Evolutionary conservation across 2,329 filamentous ascomycete genomes (phyloP).

Genomic region (Ophiognomonia clavigignenti-juglandacearum): DNA sequence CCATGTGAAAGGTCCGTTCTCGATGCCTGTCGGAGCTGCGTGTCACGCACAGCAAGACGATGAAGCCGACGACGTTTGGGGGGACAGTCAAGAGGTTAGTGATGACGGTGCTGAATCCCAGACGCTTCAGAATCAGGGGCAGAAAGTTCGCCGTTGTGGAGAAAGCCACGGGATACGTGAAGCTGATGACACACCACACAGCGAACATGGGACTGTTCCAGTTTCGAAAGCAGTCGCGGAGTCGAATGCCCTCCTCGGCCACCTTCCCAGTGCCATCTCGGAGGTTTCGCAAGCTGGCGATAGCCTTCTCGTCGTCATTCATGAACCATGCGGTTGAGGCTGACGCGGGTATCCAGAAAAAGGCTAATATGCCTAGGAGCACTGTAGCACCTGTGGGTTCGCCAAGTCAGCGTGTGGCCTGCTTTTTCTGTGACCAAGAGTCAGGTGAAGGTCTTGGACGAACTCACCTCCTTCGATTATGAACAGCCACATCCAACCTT

Average conservation of each 20-base stretch:
- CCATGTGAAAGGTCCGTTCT: slow-evolving; percentile 41
- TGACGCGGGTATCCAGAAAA: slow-evolving; percentile 11
- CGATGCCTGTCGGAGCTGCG: slow-evolving; percentile 39
- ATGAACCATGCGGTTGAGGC: slow-evolving; percentile 40
- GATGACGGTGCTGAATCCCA: slow-evolving; percentile 38
- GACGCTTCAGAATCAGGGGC: slow-evolving; percentile 38
- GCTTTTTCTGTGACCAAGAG: no score
- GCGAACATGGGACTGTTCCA: slow-evolving; percentile 34
- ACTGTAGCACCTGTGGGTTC: no score
- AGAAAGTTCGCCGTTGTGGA: slow-evolving; percentile 38
- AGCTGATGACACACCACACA: slow-evolving; percentile 38
- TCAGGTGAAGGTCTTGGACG: no score
- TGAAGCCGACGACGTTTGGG: slow-evolving; percentile 41
- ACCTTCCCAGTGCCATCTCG: slow-evolving; percentile 38
- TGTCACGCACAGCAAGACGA: slow-evolving; percentile 38
- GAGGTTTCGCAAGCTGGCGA: slow-evolving; percentile 38
- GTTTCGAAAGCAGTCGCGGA: slow-evolving; percentile 34
- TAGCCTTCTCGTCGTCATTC: slow-evolving; percentile 35
- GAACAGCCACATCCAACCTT: slow-evolving; percentile 16
- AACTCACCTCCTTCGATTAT: slow-evolving; percentile 15
- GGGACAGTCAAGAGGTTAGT: slow-evolving; percentile 45
- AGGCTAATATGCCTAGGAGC: slow-evolving; percentile 7
- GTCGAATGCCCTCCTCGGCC: slow-evolving; percentile 30
- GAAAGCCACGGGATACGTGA: slow-evolving; percentile 45
- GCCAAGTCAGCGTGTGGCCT: no score